Percentiles rank a stretch among this genome's conserved stretches.
phyloP scores from a whole-genome alignment of 75 land plant species.

The Larix kaempferi region DNA sequence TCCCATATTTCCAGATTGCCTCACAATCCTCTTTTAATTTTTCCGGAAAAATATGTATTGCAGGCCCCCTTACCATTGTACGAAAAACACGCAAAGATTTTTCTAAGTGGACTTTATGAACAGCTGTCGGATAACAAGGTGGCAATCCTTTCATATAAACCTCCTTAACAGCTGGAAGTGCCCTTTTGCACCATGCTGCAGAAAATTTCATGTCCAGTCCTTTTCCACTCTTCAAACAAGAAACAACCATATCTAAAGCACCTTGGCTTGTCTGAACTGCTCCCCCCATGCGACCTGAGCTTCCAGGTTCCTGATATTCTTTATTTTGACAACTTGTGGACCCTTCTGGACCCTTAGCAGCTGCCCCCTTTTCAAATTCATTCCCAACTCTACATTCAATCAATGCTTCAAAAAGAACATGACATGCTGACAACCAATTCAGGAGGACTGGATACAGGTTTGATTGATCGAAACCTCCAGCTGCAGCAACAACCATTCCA shows the following conservation, averaged over 20 bases:
- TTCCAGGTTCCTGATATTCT: constrained; percentile 2
- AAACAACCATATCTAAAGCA: constrained; percentile 28
- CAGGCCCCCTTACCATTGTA: constrained; percentile 92
- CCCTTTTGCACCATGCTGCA: constrained; percentile 79
- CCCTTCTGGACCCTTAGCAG: constrained; percentile 3
- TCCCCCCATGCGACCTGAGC: constrained; percentile 2
- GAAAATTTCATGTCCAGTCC: constrained; percentile 84
- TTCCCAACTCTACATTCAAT: constrained; percentile 26
- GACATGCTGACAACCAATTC: constrained; percentile 75
- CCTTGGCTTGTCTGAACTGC: constrained; percentile 12
- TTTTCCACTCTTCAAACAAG: constrained; percentile 60
- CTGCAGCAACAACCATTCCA: constrained; percentile 96
- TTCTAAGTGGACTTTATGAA: constrained; percentile 73
- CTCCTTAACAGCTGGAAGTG: constrained; percentile 76
- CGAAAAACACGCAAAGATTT: constrained; percentile 69
- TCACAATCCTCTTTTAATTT: constrained; percentile 86
- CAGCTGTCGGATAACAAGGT: constrained; percentile 75
- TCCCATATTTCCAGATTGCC: constrained; percentile 79
- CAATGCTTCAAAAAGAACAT: constrained; percentile 50
- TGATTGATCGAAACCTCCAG: constrained; percentile 51
- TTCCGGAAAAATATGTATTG: constrained; percentile 51
- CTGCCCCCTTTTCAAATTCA: constrained; percentile 19
- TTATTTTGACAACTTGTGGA: constrained; percentile 1
- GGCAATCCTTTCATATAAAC: constrained; percentile 86
- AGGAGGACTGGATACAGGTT: constrained; percentile 48